Evolutionary conservation across 164 flowering plant genomes (phyloP).

Genomic region (Magnolia changhungtana): DNA sequence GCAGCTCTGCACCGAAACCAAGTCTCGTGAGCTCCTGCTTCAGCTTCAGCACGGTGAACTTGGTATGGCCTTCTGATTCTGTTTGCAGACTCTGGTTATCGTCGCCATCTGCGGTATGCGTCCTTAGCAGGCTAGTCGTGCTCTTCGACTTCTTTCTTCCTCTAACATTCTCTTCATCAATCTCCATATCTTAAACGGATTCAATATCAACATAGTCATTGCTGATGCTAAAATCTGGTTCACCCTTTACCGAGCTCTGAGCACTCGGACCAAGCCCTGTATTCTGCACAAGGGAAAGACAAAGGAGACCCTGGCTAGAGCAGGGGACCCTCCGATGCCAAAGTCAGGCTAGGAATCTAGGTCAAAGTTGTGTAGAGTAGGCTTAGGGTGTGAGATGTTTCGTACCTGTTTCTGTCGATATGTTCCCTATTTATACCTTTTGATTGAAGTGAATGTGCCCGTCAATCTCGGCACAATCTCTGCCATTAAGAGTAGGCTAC

Average conservation of each 20-base stretch:
- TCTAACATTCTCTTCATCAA: conserved; percentile 26
- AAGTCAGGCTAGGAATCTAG: conserved; percentile 64
- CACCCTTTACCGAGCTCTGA: too few relatives aligned
- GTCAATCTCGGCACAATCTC: conserved; percentile 67
- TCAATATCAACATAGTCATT: conserved; percentile 43
- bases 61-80: too few relatives aligned
- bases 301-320: conserved; percentile 72
- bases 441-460: conserved; percentile 71
- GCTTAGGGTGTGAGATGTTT: conserved; percentile 76
- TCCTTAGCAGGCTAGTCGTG: conserved; percentile 56
- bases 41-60: too few relatives aligned
- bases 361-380: conserved; percentile 72
- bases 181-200: conserved; percentile 66
- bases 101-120: too few relatives aligned
- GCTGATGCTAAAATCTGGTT: too few relatives aligned
- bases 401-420: conserved; percentile 67
- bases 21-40: too few relatives aligned
- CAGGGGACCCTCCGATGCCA: conserved; percentile 48
- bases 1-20: too few relatives aligned
- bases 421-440: conserved; percentile 59
- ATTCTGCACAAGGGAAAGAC: conserved; percentile 59
- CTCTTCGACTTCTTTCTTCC: conserved; percentile 66
- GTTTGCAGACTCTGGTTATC: too few relatives aligned
- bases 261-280: conserved; percentile 32
- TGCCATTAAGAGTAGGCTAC: too few relatives aligned